Percentiles rank a stretch among this genome's conserved stretches.
Evolutionary conservation across 2,329 filamentous ascomycete species (phyloP).

Genomic region (Diaporthe sp.): DNA sequence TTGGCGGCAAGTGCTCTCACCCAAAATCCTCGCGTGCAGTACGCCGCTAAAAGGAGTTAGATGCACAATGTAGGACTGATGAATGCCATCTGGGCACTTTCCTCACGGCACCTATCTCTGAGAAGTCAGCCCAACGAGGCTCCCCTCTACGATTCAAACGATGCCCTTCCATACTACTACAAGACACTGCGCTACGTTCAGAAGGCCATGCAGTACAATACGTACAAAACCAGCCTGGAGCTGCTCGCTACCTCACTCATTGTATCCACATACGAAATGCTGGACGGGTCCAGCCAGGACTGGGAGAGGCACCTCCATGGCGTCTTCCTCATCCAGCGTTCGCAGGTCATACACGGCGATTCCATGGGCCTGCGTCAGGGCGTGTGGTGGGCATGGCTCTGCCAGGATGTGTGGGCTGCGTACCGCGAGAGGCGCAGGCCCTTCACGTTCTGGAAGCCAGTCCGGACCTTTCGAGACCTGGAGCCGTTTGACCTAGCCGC

Average conservation of each 20-base stretch:
- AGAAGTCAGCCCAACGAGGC: neutral
- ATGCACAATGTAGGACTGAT: constrained; percentile 24
- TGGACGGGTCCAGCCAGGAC: constrained; percentile 46
- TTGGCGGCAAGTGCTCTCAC: neutral
- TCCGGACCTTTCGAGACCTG: constrained; percentile 56
- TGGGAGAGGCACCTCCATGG: constrained; percentile 48
- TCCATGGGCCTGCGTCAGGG: constrained; percentile 44
- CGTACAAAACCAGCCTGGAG: constrained; percentile 45
- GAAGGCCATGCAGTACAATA: constrained; percentile 45
- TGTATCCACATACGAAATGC: constrained; percentile 48
- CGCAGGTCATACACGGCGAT: constrained; percentile 46
- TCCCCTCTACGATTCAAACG: constrained; percentile 33
- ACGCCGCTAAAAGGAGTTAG: neutral
- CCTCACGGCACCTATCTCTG: neutral
- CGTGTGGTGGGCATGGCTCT: constrained; percentile 49
- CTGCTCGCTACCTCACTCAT: constrained; percentile 46
- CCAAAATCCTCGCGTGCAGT: neutral
- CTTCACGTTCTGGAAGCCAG: constrained; percentile 51
- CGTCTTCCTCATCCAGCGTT: constrained; percentile 46
- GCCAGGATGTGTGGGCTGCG: constrained; percentile 48
- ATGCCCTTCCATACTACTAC: constrained; percentile 46
- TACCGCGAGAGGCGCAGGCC: constrained; percentile 46
- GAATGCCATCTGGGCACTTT: constrained; percentile 33
- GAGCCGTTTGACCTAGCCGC: constrained; percentile 62
- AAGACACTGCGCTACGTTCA: constrained; percentile 47